Base-by-base conservation (phyloP, 176 grass and related monocot species). In the Leersia perrieri region DNA sequence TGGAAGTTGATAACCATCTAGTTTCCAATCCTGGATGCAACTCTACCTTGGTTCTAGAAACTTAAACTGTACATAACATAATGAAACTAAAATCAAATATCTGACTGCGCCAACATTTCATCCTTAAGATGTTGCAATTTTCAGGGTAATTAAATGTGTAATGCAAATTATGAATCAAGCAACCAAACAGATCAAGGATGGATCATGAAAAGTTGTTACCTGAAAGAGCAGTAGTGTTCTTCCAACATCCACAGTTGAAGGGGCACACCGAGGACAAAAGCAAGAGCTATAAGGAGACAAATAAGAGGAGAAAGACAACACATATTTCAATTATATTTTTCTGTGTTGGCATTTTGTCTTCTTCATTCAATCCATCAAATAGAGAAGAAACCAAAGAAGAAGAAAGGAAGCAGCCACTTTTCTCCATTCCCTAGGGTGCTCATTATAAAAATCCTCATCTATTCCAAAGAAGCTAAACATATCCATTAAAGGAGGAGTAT, bases 341-440 rank as follows among this genome's bases (percentile, higher is more conserved):
- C 44, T 78, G 32, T 78, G 35, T 23, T 86, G 38, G 31, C 60
- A 78, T 78, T 86, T 78, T 86, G 83, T 82, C 73, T 68, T 73
- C 47, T 90, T 78, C 78, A 49, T 89, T 73, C 47, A 49, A 29
- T 68, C 78, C 78, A 75, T 22, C 87, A 78, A 82, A 34, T 60
- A 66, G 69, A 67, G 88, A 90, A 86, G 73, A 90, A 90, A 90
- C 83, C 78, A 82, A 86, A 90, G 83, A 63, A 66, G 66, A 68
- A 86, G 47, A 76, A 44, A 82, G 45, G 68, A 86, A 73, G 1
- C 22, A 66, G 42, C 5, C 45, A 82, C 26, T 53, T 51, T 86
- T 76, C 83, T 31, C 58, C 67, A 78, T 73, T 86, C 34, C 88
- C 88, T 36, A 86, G 66, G 83, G 60, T 86, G 62, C 40, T 62